Evolutionary conservation across 352 stramenopile genomes (phyloP).

Genomic region (Phytophthora pini): DNA sequence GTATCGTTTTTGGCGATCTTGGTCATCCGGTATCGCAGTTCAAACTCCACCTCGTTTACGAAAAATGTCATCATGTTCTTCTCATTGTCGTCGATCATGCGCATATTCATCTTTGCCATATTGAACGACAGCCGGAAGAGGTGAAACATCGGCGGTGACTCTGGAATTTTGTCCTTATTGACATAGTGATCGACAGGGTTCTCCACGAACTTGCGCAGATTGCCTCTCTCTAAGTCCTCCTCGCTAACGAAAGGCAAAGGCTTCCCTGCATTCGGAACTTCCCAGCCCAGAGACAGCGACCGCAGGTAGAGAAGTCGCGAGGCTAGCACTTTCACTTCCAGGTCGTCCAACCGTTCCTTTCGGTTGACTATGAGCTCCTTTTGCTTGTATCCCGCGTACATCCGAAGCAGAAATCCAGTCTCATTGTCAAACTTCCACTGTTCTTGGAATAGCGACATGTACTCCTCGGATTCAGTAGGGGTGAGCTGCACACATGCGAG

Average conservation of each 20-base stretch:
- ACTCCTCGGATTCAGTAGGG: slow-evolving; percentile 54
- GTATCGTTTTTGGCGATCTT: slow-evolving; percentile 51
- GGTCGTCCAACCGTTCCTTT: slow-evolving; percentile 44
- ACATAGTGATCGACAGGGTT: slow-evolving; percentile 73
- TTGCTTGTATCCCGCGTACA: slow-evolving; percentile 48
- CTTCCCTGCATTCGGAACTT: slow-evolving; percentile 63
- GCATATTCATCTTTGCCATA: slow-evolving; percentile 57
- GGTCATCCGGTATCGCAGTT: slow-evolving; percentile 56
- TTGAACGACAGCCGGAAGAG: slow-evolving; percentile 59
- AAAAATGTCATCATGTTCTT: slow-evolving; percentile 66
- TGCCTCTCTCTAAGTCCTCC: slow-evolving; percentile 51
- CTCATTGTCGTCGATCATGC: slow-evolving; percentile 58
- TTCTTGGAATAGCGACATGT: slow-evolving; percentile 60
- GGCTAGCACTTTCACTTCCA: slow-evolving; percentile 69
- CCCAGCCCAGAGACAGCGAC: slow-evolving; percentile 63
- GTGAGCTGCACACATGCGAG: slow-evolving; percentile 66
- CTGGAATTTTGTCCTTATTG: slow-evolving; percentile 47
- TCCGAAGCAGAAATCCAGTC: slow-evolving; percentile 41
- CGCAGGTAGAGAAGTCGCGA: slow-evolving; percentile 69
- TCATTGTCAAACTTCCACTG: slow-evolving; percentile 71
- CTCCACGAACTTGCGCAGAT: slow-evolving; percentile 70
- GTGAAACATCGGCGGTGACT: slow-evolving; percentile 61
- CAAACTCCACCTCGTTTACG: slow-evolving; percentile 49
- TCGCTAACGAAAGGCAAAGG: slow-evolving; percentile 53
- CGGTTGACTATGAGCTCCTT: slow-evolving; percentile 55